phyloP scores from a whole-genome alignment of 1,284 basidiomycete species.

The Ustilago curta region DNA sequence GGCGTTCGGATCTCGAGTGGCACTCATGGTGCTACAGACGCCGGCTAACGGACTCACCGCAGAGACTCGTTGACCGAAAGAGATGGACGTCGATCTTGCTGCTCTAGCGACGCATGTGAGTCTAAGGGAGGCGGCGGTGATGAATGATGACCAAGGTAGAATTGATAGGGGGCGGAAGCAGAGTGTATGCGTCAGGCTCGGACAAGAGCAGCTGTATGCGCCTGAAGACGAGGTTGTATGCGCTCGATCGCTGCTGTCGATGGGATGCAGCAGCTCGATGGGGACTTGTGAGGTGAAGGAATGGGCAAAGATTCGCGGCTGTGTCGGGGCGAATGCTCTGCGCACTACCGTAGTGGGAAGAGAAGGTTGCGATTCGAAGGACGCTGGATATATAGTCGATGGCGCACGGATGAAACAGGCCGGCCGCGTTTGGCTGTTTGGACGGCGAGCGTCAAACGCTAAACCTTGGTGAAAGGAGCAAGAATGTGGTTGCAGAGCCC shows the following conservation, averaged over 20 bases:
- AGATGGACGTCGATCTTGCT: conserved; percentile 4
- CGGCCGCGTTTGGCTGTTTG: background rate
- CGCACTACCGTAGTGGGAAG: background rate
- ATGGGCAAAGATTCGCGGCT: background rate
- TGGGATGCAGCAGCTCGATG: background rate
- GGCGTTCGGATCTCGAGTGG: conserved; percentile 27
- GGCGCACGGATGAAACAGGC: background rate
- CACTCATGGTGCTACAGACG: conserved; percentile 29
- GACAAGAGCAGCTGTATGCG: conserved; percentile 21
- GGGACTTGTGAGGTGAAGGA: background rate
- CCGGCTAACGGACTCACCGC: conserved; percentile 5
- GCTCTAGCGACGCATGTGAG: conserved; percentile 23
- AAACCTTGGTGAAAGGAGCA: background rate
- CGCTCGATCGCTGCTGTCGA: conserved; percentile 2
- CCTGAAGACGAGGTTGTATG: conserved; percentile 13
- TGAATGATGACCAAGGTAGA: background rate
- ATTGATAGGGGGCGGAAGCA: background rate
- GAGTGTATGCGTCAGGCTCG: conserved; percentile 12
- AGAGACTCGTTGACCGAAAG: conserved; percentile 14
- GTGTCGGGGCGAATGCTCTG: conserved; percentile 3
- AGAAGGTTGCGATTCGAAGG: background rate
- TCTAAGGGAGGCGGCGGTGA: background rate
- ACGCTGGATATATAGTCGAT: conserved; percentile 24
- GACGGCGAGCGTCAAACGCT: conserved; percentile 1
- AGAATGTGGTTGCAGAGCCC: background rate